Evolutionary conservation across 768 basidiomycete species (phyloP).

Genomic region (Agrocybe chaxingu): DNA sequence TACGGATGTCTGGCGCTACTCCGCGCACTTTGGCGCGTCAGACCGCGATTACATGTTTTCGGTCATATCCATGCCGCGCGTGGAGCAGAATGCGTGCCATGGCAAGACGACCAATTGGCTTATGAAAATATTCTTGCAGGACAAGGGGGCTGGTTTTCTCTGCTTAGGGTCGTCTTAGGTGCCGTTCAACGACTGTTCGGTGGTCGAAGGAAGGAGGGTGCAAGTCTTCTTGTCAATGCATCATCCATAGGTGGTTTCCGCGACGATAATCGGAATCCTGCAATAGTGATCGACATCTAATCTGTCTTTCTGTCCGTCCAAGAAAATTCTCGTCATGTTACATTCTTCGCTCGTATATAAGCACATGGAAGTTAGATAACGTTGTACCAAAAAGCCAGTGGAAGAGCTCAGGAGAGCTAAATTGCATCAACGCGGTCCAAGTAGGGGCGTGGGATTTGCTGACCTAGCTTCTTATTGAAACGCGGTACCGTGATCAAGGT

Average conservation of each 20-base stretch:
- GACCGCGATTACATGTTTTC: constrained; percentile 35
- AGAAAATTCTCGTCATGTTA: no score
- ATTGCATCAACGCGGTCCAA: no score
- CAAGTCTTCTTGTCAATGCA: constrained; percentile 28
- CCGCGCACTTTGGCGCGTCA: constrained; percentile 26
- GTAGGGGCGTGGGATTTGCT: no score
- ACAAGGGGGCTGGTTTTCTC: constrained; percentile 8
- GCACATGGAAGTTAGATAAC: no score
- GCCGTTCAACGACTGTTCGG: constrained; percentile 3
- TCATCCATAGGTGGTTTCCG: constrained; percentile 22
- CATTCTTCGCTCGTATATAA: no score
- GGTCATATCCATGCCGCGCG: constrained; percentile 39
- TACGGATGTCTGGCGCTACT: constrained; percentile 32
- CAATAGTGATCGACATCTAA: constrained; percentile 26
- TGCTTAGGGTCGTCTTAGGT: constrained; percentile 11
- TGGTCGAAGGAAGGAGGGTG: constrained; percentile 8
- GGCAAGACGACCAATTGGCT: constrained; percentile 26
- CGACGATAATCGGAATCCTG: constrained; percentile 20
- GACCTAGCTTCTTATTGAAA: no score
- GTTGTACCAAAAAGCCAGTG: no score
- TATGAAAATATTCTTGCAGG: constrained; percentile 26
- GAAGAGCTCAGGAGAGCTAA: no score
- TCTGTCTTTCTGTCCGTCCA: no score
- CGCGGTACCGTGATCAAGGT: no score
- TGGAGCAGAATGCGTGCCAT: constrained; percentile 28